Conservation (phyloP, 495 filamentous ascomycete genomes). For the Xylaria telfairii region DNA sequence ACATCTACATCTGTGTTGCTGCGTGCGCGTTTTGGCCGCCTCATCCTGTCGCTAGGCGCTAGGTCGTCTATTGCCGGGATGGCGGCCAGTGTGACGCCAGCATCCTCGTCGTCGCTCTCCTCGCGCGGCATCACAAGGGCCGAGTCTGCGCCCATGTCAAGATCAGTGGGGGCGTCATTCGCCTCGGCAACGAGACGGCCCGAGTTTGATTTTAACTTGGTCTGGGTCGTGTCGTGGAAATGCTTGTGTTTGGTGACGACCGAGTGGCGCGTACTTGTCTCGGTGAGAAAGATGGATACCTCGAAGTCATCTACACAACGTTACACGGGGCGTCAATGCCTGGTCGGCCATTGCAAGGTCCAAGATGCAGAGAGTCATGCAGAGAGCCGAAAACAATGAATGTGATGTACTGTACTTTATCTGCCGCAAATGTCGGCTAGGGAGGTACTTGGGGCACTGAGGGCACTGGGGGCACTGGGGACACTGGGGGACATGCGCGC, state of each 20-base stretch:
- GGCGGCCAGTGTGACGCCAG: constrained; percentile 51
- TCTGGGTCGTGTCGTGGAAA: constrained; percentile 63
- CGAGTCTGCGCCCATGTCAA: constrained; percentile 46
- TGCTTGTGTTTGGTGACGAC: constrained; percentile 83
- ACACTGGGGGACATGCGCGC: constrained; percentile 26
- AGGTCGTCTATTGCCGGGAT: constrained; percentile 50
- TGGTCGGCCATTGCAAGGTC: constrained; percentile 3
- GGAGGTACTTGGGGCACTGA: background rate
- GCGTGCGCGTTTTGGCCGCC: constrained; percentile 38
- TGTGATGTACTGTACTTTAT: constrained; percentile 30
- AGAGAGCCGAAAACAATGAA: background rate
- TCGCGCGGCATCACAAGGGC: constrained; percentile 32
- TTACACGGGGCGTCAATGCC: constrained; percentile 34
- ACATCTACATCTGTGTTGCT: constrained; percentile 38
- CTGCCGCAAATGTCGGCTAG: constrained; percentile 13
- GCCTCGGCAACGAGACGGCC: constrained; percentile 62
- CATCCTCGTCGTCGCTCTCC: constrained; percentile 49
- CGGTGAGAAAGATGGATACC: constrained; percentile 89
- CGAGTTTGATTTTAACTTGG: constrained; percentile 61
- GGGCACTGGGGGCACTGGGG: background rate
- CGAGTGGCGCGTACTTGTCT: constrained; percentile 85
- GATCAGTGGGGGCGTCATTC: constrained; percentile 56
- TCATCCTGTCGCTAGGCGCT: constrained; percentile 32
- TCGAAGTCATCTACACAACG: constrained; percentile 82
- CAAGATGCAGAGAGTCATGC: constrained; percentile 20